phyloP scores from a whole-genome alignment of 78 protist species.

The Dictyostelium purpureum region DNA sequence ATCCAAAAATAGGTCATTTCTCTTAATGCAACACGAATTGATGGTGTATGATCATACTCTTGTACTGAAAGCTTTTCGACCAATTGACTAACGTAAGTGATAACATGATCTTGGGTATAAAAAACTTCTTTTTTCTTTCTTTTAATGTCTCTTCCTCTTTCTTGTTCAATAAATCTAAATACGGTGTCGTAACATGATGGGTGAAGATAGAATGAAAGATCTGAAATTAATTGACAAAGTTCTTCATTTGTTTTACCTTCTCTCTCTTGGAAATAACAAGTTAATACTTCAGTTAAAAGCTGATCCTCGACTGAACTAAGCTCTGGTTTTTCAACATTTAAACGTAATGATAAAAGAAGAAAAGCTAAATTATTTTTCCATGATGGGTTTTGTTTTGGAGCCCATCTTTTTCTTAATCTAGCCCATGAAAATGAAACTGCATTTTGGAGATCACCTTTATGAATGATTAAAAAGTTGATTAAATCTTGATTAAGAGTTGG shows the following conservation, averaged over 20 bases:
- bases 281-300: constrained; percentile 30
- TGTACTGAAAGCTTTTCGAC: constrained; percentile 10
- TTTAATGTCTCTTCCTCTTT: constrained; percentile 46
- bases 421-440: constrained; percentile 28
- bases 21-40: constrained; percentile 38
- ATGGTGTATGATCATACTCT: constrained; percentile 28
- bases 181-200: constrained; percentile 51
- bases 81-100: constrained; percentile 25
- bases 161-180: constrained; percentile 48
- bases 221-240: constrained; percentile 7
- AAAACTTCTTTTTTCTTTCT: constrained; percentile 52
- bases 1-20: constrained; percentile 75
- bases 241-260: constrained; percentile 56
- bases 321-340: constrained; percentile 35
- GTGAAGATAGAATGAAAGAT: constrained; percentile 25
- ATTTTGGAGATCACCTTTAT: constrained; percentile 18
- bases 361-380: constrained; percentile 67
- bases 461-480: constrained; percentile 4
- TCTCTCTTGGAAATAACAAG: constrained; percentile 47
- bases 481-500: constrained; percentile 23
- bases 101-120: constrained; percentile 63
- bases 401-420: constrained; percentile 57
- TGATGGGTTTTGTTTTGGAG: constrained; percentile 57
- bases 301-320: constrained; percentile 46
- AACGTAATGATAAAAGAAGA: constrained; percentile 31